Percentiles rank a stretch among this genome's conserved stretches.
Conservation (phyloP, 2,329 filamentous ascomycete species). For the Fusarium cicatricum region DNA sequence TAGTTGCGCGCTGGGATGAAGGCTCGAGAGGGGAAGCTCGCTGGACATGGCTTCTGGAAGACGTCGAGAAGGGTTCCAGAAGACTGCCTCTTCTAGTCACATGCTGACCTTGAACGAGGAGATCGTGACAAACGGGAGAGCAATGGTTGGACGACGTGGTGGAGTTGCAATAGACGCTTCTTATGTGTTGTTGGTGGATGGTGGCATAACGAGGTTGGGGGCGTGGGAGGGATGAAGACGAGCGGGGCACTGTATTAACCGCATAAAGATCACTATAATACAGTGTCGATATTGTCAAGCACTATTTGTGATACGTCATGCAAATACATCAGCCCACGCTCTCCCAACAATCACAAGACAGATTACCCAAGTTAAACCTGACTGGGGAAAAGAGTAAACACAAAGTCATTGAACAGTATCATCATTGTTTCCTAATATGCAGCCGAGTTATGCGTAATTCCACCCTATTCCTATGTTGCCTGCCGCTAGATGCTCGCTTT, state of each 20-base stretch:
- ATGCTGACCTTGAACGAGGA: slow-evolving; percentile 38
- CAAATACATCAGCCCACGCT: slow-evolving; percentile 25
- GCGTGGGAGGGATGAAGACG: neutral
- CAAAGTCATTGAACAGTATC: neutral
- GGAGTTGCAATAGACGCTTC: slow-evolving; percentile 27
- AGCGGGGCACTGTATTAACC: neutral
- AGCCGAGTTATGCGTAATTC: neutral
- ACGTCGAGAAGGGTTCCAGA: slow-evolving; percentile 37
- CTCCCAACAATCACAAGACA: slow-evolving; percentile 6
- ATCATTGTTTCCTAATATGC: neutral
- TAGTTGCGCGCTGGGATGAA: slow-evolving; percentile 19
- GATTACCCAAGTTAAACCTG: neutral
- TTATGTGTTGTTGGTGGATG: slow-evolving; percentile 18
- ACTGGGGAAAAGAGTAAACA: neutral
- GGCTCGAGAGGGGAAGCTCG: slow-evolving; percentile 22
- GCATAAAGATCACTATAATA: neutral
- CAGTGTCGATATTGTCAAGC: slow-evolving; percentile 2
- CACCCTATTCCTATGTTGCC: slow-evolving; percentile 8
- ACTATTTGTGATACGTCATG: slow-evolving; percentile 27
- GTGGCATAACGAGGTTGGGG: slow-evolving; percentile 2
- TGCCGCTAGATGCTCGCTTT: slow-evolving; percentile 19
- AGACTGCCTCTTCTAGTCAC: slow-evolving; percentile 35
- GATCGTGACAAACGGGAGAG: slow-evolving; percentile 45
- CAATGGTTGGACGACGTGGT: slow-evolving; percentile 42
- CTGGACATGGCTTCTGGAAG: slow-evolving; percentile 27